These are phyloP conservation scores for Metarhizium anisopliae DNA, from an alignment of 2,329 filamentous ascomycete species.

Conservation along the genomic window DNA sequence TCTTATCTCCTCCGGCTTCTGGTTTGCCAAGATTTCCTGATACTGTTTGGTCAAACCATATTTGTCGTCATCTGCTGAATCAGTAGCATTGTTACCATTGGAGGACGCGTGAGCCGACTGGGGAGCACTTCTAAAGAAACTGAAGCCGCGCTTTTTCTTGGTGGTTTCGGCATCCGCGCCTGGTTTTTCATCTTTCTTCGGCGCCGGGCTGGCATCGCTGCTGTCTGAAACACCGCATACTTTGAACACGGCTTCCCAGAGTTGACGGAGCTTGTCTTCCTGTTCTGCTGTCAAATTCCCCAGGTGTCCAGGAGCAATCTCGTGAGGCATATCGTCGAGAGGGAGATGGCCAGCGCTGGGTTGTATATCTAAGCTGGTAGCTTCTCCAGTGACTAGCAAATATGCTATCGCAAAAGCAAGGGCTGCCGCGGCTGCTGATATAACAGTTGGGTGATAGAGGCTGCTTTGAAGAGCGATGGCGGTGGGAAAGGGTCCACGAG, in stretches of 20 bases:
- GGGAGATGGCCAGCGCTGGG: neutral
- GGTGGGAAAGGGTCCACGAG: neutral
- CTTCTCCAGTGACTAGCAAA: neutral
- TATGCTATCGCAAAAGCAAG: constrained; percentile 4
- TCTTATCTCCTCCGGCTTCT: constrained; percentile 70
- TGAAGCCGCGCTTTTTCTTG: constrained; percentile 61
- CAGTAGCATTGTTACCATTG: constrained; percentile 24
- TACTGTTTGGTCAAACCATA: constrained; percentile 85
- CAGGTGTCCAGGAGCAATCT: constrained; percentile 59
- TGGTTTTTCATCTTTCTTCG: neutral
- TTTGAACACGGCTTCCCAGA: constrained; percentile 71
- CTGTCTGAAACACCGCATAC: constrained; percentile 55
- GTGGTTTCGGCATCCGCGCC: constrained; percentile 43
- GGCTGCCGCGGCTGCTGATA: constrained; percentile 4
- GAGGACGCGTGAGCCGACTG: constrained; percentile 22
- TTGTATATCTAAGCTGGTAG: neutral
- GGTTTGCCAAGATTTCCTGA: constrained; percentile 67
- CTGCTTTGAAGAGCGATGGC: neutral
- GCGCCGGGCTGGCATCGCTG: constrained; percentile 15
- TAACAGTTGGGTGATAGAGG: neutral
- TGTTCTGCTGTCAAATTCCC: constrained; percentile 86
- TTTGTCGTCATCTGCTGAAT: constrained; percentile 69
- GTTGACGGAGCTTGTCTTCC: constrained; percentile 76
- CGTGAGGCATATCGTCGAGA: constrained; percentile 27
- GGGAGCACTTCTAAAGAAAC: constrained; percentile 53